A percentile compares a stretch with the other conserved stretches of the same genome.
Evolutionary conservation across 306 rosid genomes (phyloP).

Genomic region (Corylus americana): DNA sequence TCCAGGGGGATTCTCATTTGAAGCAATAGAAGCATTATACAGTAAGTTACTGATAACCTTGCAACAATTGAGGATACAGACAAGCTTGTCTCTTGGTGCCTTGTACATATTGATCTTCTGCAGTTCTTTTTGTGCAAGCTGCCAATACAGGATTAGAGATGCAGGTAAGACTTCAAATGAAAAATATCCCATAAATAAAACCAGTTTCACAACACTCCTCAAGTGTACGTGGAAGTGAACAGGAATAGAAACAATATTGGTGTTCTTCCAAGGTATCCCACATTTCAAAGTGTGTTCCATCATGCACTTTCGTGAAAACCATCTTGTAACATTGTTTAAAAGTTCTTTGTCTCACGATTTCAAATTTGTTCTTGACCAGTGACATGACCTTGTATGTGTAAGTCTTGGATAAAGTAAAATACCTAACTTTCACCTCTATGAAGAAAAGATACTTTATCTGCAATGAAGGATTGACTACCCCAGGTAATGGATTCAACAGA

Average conservation of each 20-base stretch:
- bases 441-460: background rate
- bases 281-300: background rate
- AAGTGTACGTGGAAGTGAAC: background rate
- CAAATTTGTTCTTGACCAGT: background rate
- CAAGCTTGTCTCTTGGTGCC: slow-evolving; percentile 98
- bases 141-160: slow-evolving; percentile 34
- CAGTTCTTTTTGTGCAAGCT: slow-evolving; percentile 98
- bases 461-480: background rate
- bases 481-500: background rate
- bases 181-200: background rate
- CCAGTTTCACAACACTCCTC: background rate
- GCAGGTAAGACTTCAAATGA: slow-evolving; percentile 26
- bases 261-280: background rate
- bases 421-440: background rate
- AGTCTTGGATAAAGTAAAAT: background rate
- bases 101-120: slow-evolving; percentile 96
- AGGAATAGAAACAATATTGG: background rate
- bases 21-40: slow-evolving; percentile 81
- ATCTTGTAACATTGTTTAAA: background rate
- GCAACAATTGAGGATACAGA: slow-evolving; percentile 92
- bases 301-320: background rate
- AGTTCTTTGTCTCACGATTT: background rate
- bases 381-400: background rate
- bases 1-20: slow-evolving; percentile 79
- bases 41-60: slow-evolving; percentile 90